Base-by-base conservation (phyloP, 129 eudicot genomes). In the Flaveria ramosissima region DNA sequence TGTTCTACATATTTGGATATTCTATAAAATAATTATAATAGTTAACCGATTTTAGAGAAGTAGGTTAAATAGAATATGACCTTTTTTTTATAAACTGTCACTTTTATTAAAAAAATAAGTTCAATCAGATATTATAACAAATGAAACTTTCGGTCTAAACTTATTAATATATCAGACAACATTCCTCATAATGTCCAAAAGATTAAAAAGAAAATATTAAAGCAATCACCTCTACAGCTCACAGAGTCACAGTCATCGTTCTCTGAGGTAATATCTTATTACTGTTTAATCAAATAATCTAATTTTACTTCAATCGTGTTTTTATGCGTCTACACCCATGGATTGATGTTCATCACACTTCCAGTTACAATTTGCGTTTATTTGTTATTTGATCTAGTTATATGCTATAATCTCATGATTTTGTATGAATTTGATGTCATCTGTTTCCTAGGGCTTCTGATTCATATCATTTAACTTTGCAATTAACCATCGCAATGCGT, bases 361-460 rank as follows among this genome's bases (percentile, higher is more conserved):
- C 76, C 70, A 47, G 0, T 70, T 17, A 30, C 48, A 13, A 26
- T 68, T 4, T 45, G n/a, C 7, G 52, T 59, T 30, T 14, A 3
- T 71, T 78, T 68, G 23, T 20, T 59, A 26, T 30, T 45, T 45
- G 50, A 45, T 45, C 50, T 45, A 19, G 10, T 60, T 62, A 21
- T 61, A 5, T 10, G 11, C 46, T 9, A 1, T 63, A 63, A 30
- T 30, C 45, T 63, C 21, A 15, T 63, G 21, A 63, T 30, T 30
- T 63, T 63, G 45, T 63, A 15, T 27, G 69, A 63, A 61, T 61
- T 17, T 48, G 16, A 48, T 60, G 72, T 41, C 55, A 30, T 61
- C 26, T 27, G 65, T 47, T 59, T 70, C 55, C 20, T 61, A 70
- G 82, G 82, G 72, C 64, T 70, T 78, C 48, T 48, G 47, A 60